Evolutionary conservation across 1,284 basidiomycete species (phyloP), one percentile per base, ranked within the genome.

Genomic region (Papiliotrema flavescens): DNA sequence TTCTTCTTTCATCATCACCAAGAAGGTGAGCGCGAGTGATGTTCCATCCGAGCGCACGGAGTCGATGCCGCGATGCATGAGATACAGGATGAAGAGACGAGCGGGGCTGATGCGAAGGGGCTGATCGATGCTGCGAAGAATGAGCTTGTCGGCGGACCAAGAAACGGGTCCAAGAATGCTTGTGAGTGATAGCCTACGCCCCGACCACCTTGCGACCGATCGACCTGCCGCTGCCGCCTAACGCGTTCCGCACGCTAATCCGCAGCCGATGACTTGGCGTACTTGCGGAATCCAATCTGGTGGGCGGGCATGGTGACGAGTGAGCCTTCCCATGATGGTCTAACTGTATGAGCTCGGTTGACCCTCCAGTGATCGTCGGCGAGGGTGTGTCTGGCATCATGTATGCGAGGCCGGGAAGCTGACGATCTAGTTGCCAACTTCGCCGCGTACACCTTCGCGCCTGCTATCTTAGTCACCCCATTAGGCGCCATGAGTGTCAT

Each of bases 381-480:
- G 93, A 96, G 87, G 77, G 91, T 93, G 59, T 19, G 37, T 34
- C 28, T 11, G 28, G 28, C 28, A 5, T 32, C 5, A 6, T 11
- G 28, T 6, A 32, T 5, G 28, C 6, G 28, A 32, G 28, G 28
- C 6, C 5, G 6, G 28, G 28, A 32, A 32, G 28, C 28, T 32
- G 11, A 32, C 28, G 28, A 32, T 5, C 13, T 66, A 96, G 94
- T 96, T 54, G 94, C 92, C 64, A 99, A 99, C 79, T 99, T 98
- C 78, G 92, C 95, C 7, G 96, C 96, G 3, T 98, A 98, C 76
- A 91, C 92, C 0, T 98, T 98, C 70, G 95, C 95, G 0, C 95
- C 95, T 53, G 92, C 95, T 61, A 96, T 98, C 67, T 81, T 99
- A 51, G 93, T 99, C 40, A 98, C 95, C 0, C 95, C 95, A 5